Evolutionary conservation across 2,329 filamentous ascomycete species (phyloP).

Genomic region (Huntiella omanensis): DNA sequence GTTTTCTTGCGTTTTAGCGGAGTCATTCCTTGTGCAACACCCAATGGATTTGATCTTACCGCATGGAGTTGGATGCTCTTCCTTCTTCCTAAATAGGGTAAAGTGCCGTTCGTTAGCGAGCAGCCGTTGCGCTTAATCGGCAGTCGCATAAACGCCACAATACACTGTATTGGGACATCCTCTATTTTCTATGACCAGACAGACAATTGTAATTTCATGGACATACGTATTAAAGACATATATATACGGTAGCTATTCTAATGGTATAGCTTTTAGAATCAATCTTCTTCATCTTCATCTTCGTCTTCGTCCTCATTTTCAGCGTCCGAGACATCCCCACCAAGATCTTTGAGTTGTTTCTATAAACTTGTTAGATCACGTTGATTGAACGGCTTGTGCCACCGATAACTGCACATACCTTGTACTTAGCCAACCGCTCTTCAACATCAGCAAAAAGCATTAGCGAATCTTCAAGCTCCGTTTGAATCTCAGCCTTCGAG

Average conservation of each 20-base stretch:
- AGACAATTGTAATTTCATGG: no score
- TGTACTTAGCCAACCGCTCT: slow-evolving; percentile 57
- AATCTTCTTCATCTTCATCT: slow-evolving; percentile 32
- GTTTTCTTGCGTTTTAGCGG: no score
- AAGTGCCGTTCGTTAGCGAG: no score
- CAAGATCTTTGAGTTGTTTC: slow-evolving; percentile 44
- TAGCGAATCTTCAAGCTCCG: slow-evolving; percentile 61
- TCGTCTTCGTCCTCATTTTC: slow-evolving; percentile 47
- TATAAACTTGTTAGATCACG: slow-evolving; percentile 15
- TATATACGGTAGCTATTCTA: not conserved
- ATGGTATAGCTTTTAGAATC: slow-evolving; percentile 13
- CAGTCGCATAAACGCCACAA: no score
- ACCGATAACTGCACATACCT: slow-evolving; percentile 30
- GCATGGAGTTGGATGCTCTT: no score
- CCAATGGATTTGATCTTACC: no score
- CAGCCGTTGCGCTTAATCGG: no score
- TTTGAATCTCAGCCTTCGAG: slow-evolving; percentile 48
- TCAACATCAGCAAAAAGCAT: slow-evolving; percentile 69
- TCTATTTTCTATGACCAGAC: no score
- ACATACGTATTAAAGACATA: not conserved
- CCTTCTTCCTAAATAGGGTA: no score
- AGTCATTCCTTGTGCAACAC: no score
- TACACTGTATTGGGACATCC: no score
- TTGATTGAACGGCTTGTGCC: not conserved
- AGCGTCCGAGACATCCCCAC: slow-evolving; percentile 56